Evolutionary conservation across 2,329 filamentous ascomycete genomes (phyloP).

Genomic region (Talaromyces sp.): DNA sequence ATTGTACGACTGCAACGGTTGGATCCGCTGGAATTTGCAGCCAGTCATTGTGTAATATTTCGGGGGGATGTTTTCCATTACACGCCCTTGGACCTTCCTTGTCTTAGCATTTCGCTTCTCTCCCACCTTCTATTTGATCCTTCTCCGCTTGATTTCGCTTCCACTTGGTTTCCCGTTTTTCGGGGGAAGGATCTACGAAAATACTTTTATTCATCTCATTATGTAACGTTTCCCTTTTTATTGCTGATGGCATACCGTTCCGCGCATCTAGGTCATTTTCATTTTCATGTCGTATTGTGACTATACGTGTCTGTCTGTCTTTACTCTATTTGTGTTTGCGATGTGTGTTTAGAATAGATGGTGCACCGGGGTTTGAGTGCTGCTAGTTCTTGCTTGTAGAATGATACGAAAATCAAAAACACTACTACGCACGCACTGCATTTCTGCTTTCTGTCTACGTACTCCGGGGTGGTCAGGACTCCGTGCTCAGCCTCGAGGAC

Average conservation of each 20-base stretch:
- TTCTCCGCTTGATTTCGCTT: not conserved
- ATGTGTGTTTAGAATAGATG: conserved; percentile 18
- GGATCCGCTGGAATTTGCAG: conserved; percentile 36
- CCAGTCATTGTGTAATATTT: conserved; percentile 24
- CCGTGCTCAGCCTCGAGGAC: not conserved
- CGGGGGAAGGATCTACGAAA: conserved; percentile 14
- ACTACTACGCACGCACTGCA: not conserved
- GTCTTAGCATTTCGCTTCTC: conserved; percentile 7
- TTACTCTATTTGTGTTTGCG: conserved; percentile 5
- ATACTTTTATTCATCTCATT: conserved; percentile 13
- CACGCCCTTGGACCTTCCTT: conserved; percentile 12
- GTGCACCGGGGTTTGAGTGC: conserved; percentile 17
- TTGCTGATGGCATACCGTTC: conserved; percentile 5
- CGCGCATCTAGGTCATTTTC: conserved; percentile 10
- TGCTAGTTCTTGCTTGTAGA: conserved; percentile 6
- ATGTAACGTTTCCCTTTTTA: conserved; percentile 3
- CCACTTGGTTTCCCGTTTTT: conserved; percentile 13
- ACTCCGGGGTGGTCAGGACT: not conserved
- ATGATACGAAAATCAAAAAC: conserved; percentile 14
- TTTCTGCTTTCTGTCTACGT: not conserved
- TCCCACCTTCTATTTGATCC: conserved; percentile 9
- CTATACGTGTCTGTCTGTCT: conserved; percentile 3
- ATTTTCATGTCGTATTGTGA: conserved; percentile 14
- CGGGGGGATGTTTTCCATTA: conserved; percentile 4
- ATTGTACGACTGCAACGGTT: conserved; percentile 25